Percentiles rank a stretch among this genome's conserved stretches.
Evolutionary conservation across 768 basidiomycete genomes (phyloP).

Genomic region (Lactifluus volemus): DNA sequence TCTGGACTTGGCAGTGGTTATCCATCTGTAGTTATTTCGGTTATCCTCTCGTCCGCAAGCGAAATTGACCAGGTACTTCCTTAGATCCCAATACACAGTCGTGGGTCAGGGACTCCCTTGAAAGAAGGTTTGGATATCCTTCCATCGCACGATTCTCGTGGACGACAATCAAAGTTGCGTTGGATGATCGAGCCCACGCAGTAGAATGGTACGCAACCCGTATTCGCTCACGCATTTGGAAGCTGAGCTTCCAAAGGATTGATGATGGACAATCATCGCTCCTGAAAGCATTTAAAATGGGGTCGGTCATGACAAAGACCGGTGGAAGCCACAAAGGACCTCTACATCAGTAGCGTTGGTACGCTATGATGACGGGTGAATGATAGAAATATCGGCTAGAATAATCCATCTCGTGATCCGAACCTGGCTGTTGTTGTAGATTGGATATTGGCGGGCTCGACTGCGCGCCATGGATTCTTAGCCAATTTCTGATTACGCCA

Average conservation of each 20-base stretch:
- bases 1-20: constrained; percentile 75
- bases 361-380: constrained; percentile 39
- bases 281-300: constrained; percentile 63
- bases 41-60: background rate
- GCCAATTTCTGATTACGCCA: too few species aligned
- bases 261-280: constrained; percentile 79
- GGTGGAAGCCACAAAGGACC: constrained; percentile 64
- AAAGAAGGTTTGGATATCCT: constrained; percentile 90
- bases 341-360: constrained; percentile 62
- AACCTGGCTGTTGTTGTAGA: too few species aligned
- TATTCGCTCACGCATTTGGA: background rate
- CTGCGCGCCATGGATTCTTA: too few species aligned
- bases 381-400: too few species aligned
- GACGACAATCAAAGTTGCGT: constrained; percentile 79
- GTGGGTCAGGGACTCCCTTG: constrained; percentile 68
- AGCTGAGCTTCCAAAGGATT: constrained; percentile 41
- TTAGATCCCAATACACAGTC: constrained; percentile 87
- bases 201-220: constrained; percentile 63
- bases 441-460: too few species aligned
- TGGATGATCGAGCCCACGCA: constrained; percentile 72
- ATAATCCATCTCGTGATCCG: too few species aligned
- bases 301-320: constrained; percentile 69
- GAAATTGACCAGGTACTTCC: background rate
- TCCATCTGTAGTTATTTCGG: constrained; percentile 51
- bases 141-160: constrained; percentile 89